phyloP scores from a whole-genome alignment of 1,284 basidiomycete species.

The Moesziomyces globuligerus region DNA sequence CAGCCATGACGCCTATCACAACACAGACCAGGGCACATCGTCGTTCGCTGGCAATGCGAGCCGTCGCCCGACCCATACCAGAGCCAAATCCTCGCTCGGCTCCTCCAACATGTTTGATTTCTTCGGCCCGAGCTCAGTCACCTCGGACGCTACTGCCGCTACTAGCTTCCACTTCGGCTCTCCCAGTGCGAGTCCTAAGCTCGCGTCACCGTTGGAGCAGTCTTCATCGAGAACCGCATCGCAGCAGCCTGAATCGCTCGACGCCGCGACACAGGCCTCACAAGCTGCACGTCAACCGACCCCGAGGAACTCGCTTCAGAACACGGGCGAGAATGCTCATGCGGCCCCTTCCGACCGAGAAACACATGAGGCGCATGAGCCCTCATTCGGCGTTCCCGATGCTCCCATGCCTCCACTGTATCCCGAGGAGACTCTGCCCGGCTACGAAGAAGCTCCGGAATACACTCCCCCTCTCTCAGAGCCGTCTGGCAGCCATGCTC shows the following conservation, averaged over 20 bases:
- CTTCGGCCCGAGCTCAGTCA: constrained; percentile 45
- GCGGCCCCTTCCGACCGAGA: neutral
- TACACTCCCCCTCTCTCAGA: constrained; percentile 35
- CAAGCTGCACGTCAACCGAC: too few species aligned
- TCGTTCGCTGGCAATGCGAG: neutral
- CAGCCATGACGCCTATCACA: neutral
- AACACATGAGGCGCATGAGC: neutral
- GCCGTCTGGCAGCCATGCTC: constrained; percentile 10
- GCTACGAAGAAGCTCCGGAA: constrained; percentile 40
- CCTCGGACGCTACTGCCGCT: constrained; percentile 35
- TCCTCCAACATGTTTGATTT: constrained; percentile 41
- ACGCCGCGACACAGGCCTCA: constrained; percentile 13
- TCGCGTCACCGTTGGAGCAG: neutral
- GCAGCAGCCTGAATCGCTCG: constrained; percentile 6
- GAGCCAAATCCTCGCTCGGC: constrained; percentile 39
- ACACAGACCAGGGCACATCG: neutral
- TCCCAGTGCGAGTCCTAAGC: constrained; percentile 25
- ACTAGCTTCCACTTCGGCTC: constrained; percentile 44
- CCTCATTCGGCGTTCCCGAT: constrained; percentile 1
- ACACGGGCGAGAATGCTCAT: neutral
- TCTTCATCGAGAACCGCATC: neutral
- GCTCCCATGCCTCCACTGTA: constrained; percentile 36
- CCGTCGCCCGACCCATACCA: constrained; percentile 24
- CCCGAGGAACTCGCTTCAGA: neutral
- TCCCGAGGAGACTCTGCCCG: constrained; percentile 26